phyloP scores from a whole-genome alignment of 2,329 filamentous ascomycete genomes.

The Ploettnerulaceae sp. region DNA sequence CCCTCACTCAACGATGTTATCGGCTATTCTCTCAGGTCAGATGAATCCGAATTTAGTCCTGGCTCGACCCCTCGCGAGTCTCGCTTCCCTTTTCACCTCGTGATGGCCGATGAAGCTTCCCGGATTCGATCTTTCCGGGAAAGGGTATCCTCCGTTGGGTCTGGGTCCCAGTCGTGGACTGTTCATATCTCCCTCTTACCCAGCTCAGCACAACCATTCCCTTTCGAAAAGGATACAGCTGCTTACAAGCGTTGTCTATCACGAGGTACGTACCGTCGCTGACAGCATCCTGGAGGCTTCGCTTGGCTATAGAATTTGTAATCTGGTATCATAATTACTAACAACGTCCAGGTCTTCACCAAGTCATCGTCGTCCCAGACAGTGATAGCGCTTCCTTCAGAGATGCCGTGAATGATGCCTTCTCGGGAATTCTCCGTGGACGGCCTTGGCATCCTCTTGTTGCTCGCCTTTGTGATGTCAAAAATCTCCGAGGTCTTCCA shows the following conservation, averaged over 20 bases:
- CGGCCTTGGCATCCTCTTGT: slow-evolving; percentile 55
- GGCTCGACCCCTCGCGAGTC: slow-evolving; percentile 9
- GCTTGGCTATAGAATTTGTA: not conserved
- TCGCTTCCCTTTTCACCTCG: slow-evolving; percentile 12
- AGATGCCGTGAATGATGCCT: slow-evolving; percentile 45
- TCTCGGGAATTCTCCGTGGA: slow-evolving; percentile 45
- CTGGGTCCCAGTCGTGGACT: slow-evolving; percentile 46
- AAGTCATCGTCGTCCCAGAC: slow-evolving; percentile 50
- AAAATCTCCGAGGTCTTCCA: slow-evolving; percentile 49
- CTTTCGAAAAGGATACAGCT: slow-evolving; percentile 57
- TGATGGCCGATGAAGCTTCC: slow-evolving; percentile 17
- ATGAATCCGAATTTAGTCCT: slow-evolving; percentile 6
- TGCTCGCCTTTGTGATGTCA: slow-evolving; percentile 52
- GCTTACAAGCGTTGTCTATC: slow-evolving; percentile 58
- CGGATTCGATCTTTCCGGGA: slow-evolving; percentile 24
- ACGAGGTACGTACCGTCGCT: slow-evolving; percentile 35
- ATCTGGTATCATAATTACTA: not conserved
- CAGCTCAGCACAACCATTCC: slow-evolving; percentile 49
- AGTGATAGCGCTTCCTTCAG: slow-evolving; percentile 46
- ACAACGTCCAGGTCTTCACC: slow-evolving; percentile 42
- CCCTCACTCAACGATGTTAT: slow-evolving; percentile 18
- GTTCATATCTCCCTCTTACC: slow-evolving; percentile 57
- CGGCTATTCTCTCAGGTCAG: slow-evolving; percentile 11
- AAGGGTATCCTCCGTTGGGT: slow-evolving; percentile 22
- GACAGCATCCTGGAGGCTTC: not conserved